A percentile compares a stretch with the other conserved stretches of the same genome.
phyloP scores from a whole-genome alignment of 495 filamentous ascomycete genomes.

The Hamigera avellanea region DNA sequence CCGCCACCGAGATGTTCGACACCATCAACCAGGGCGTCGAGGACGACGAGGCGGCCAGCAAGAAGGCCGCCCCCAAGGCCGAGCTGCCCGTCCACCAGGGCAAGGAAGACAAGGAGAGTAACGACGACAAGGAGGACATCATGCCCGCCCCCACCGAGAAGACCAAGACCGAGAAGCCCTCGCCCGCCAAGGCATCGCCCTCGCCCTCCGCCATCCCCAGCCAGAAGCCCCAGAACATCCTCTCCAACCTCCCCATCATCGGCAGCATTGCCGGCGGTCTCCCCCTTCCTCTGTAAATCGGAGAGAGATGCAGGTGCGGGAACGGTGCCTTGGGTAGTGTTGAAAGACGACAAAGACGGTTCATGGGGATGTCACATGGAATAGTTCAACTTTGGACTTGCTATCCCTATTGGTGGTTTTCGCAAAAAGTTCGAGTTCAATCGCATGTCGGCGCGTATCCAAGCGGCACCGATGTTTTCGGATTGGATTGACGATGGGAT shows the following conservation, averaged over 20 bases:
- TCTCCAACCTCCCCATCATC: conserved; percentile 21
- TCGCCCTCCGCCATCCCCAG: background rate
- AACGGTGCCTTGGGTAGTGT: no score
- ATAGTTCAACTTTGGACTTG: no score
- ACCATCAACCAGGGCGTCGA: conserved; percentile 4
- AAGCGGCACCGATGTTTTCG: no score
- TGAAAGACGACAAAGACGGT: no score
- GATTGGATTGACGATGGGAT: no score
- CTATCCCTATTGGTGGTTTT: no score
- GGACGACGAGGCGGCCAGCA: conserved; percentile 3
- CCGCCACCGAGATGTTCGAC: conserved; percentile 10
- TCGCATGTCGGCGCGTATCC: no score
- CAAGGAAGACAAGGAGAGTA: conserved; percentile 4
- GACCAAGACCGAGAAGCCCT: conserved; percentile 5
- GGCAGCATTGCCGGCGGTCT: conserved; percentile 16
- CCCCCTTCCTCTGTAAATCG: background rate
- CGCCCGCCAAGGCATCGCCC: conserved; percentile 1
- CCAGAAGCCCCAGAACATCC: conserved; percentile 10
- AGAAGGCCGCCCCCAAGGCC: no score
- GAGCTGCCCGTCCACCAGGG: no score
- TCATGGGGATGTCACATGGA: no score
- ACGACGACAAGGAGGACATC: conserved; percentile 2
- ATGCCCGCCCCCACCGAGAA: conserved; percentile 9
- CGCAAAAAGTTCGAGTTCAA: no score
- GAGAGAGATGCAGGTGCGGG: background rate